These are phyloP conservation scores for Zychaea mexicana DNA, from an alignment of 371 early-diverging fungal genomes.

Conservation along the genomic window DNA sequence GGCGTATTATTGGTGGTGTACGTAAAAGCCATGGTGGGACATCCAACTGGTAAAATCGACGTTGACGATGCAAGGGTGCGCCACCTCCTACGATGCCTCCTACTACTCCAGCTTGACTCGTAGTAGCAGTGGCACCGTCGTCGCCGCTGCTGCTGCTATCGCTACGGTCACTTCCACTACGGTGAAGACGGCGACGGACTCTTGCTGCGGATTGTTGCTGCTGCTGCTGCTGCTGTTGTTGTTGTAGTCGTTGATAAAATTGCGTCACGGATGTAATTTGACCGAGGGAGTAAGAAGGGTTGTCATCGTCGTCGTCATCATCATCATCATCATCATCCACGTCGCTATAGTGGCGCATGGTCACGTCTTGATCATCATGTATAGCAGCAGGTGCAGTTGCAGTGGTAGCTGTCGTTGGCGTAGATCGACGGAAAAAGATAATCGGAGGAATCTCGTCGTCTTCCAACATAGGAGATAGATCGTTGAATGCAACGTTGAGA, in stretches of 20 bases:
- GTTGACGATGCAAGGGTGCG: neutral
- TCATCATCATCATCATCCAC: neutral
- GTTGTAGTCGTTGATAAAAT: neutral
- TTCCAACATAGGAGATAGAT: neutral
- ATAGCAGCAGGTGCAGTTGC: neutral
- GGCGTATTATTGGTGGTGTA: neutral
- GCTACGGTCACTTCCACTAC: neutral
- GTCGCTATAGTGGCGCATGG: too few relatives aligned
- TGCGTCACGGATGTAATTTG: slow-evolving; percentile 3
- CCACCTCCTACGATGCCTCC: neutral
- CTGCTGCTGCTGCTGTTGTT: neutral
- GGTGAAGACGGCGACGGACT: neutral
- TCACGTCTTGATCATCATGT: neutral
- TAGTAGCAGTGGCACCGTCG: neutral
- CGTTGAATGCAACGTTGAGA: neutral
- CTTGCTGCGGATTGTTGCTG: slow-evolving; percentile 1
- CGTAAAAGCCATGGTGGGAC: neutral
- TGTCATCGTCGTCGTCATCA: neutral
- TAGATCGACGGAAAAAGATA: too few relatives aligned
- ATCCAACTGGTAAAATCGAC: neutral
- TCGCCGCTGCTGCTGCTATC: neutral
- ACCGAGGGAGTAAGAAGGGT: neutral
- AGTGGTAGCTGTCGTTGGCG: neutral
- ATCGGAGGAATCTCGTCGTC: neutral
- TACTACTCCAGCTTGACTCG: neutral